Evolutionary conservation across 768 basidiomycete genomes (phyloP), one percentile per base, ranked within the genome.

Genomic region (Candolleomyces eurysporus): DNA sequence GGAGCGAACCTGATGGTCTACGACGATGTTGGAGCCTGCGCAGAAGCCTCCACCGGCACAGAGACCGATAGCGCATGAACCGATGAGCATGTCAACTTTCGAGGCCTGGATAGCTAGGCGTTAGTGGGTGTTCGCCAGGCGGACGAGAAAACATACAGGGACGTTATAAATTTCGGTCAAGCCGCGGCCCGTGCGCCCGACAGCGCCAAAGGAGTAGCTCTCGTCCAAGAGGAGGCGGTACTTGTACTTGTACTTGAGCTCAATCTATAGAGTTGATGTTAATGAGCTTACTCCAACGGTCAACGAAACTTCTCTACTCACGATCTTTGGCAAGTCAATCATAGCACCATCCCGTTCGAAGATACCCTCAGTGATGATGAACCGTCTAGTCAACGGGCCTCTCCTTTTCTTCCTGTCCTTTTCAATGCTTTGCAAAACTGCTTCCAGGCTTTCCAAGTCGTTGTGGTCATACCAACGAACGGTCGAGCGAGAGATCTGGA

Each of bases 401-500:
- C 86, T 84, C 58, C 91, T 88, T 76, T 94, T 92, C 75, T 89
- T 89, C 63, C 90, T 79, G 67, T 98, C 96, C 79, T 92, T 96
- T 67, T 92, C 92, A 3, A 96, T 82, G 60, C 79, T 79, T 63
- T 92, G 80, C 58, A 99, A 79, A 8, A 95, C 91, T 17, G 93
- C 88, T 75, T 98, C 96, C 36, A 99, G 82, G 65, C 90, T 92
- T 68, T 88, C 87, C 72, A 95, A 80, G 70, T 98, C 95, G 66
- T 96, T 97, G 71, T 98, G 97, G 66, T 98, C 96, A 71, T 86
- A 99, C 94, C 94, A 99, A 58, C 92, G 85, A 39, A 98, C 86
- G 0, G 90, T 94, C 7, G 89, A 92, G 45, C 97, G 88, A 19
- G 90, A 92, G 62, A 98, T 94, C 72, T 96, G 91, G 31, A 98